Base-by-base conservation (phyloP, 805 yeast genomes). In the Blastobotrys mokoenaii region DNA sequence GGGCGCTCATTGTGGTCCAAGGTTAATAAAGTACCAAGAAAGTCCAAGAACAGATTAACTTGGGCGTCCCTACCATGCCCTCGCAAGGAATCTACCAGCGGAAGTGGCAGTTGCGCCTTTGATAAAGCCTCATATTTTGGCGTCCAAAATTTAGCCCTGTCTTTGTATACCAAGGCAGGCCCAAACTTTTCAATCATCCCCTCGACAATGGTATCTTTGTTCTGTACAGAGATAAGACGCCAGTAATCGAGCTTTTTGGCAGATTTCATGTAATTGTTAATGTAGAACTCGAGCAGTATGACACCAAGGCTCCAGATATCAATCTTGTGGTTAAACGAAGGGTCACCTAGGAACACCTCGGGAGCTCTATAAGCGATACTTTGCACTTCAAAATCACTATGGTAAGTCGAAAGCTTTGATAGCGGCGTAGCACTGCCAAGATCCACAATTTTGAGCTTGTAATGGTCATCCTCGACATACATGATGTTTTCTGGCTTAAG, bases 241-340 rank as follows among this genome's bases (percentile, higher is more conserved):
- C 27, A 22, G 27, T 22, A 22, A 22, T 22, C 27, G 7, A 22
- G 27, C 27, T 22, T 22, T 8, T 37, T 18, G 35, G 35, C 30
- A n/a, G 44, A 37, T 12, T 17, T 31, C 38, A 36, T 41, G 27
- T 14, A 29, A 9, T n/a, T 11, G 22, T 43, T 45, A 31, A 54
- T 40, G 16, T 51, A 38, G 16, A 54, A 31, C 43, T 55, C 59
- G 3, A 53, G 42, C 40, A 55, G 36, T 3, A 55, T 44, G 9
- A 55, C 51, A 8, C 59, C 59, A 4, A 47, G 49, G 31, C 59
- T 51, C 59, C 59, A 55, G 10, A 55, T 41, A 37, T 55, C 59
- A 15, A 55, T 52, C 30, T 48, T 39, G n/a, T 39, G 48, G 35
- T 50, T 47, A 29, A 55, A 55, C 3, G 43, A 43, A 11, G 40